Base-by-base conservation (phyloP, 2,329 filamentous ascomycete genomes). In the Pseudogymnoascus sp. region DNA sequence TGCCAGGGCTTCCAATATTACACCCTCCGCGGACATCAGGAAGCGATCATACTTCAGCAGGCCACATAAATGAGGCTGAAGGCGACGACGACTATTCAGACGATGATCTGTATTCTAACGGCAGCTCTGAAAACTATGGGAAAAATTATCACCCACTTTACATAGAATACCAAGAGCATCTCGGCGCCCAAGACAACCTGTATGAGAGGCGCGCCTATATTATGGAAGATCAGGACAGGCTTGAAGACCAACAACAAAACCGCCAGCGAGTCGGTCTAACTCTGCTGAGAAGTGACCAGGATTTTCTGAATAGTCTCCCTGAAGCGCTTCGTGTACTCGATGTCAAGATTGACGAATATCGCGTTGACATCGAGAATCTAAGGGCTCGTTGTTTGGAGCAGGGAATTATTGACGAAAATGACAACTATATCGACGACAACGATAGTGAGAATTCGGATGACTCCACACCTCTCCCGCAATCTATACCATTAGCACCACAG, bases 391-490 rank as follows among this genome's bases (percentile, higher is more conserved):
- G 68, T 33, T 44, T 68, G 0, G 21, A 47, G 10, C 29, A 59
- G 13, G 66, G 64, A 3, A 44, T 70, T 8, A 62, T 70, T 5
- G 67, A 70, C 37, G 63, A 69, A 8, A 39, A 63, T 41, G 67
- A 54, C n/a, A 33, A 33, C 29, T 54, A 54, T 33, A 54, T 54
- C n/a, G 3, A 21, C n/a, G n/a, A 21, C 21, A 3, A 21, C 21
- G 21, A 5, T 3, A 15, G 7, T 15, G n/a, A 40, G 4, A 15
- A 17, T 8, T 40, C 37, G 1, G 17, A 44, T 9, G 5, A 44
- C 29, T 54, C 47, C 3, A 5, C 7, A 7, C 24, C 41, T 15
- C 3, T 3, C 15, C 41, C 11, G 5, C 41, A 13, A 5, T 24
- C 47, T 4, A 17, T 21, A 44, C 40, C 21, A 21, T 26, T 26